phyloP scores from a whole-genome alignment of 176 grass and related monocot species.

The Thalia dealbata region DNA sequence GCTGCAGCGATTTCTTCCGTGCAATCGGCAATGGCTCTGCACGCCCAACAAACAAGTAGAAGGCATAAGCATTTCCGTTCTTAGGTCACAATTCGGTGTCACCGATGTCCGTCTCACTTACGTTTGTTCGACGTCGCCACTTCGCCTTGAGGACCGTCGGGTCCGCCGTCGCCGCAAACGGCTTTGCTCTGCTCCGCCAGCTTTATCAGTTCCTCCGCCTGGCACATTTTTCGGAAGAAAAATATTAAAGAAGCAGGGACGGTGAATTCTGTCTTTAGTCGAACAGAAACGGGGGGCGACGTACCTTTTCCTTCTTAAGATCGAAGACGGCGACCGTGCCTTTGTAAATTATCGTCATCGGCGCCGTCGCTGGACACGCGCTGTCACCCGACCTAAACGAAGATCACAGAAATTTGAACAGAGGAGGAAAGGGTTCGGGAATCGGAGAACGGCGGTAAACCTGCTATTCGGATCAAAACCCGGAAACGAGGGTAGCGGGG shows the following conservation, averaged over 20 bases:
- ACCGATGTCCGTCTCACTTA: not conserved
- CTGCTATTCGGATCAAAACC: not conserved
- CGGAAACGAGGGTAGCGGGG: not conserved
- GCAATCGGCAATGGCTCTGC: conserved; percentile 1
- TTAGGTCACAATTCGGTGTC: not conserved
- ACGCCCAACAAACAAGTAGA: not conserved
- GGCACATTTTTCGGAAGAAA: too few relatives aligned
- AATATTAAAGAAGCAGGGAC: too few relatives aligned
- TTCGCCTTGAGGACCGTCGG: not conserved
- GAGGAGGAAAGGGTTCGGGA: not conserved
- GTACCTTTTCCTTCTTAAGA: conserved; percentile 1
- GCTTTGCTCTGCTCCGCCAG: not conserved
- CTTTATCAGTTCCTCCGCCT: conserved; percentile 5
- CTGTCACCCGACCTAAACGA: not conserved
- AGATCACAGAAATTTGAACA: not conserved
- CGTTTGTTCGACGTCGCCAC: not conserved
- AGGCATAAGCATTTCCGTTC: not conserved
- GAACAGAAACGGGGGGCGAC: not conserved
- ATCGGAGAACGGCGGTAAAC: not conserved
- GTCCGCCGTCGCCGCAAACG: too few relatives aligned
- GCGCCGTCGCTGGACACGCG: not conserved
- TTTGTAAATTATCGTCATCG: conserved; percentile 20
- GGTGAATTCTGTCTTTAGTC: too few relatives aligned
- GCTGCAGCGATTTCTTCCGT: conserved; percentile 15
- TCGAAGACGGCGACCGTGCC: conserved; percentile 14